Evolutionary conservation across 2,329 filamentous ascomycete genomes (phyloP).

Genomic region (Pezicula carpinea): DNA sequence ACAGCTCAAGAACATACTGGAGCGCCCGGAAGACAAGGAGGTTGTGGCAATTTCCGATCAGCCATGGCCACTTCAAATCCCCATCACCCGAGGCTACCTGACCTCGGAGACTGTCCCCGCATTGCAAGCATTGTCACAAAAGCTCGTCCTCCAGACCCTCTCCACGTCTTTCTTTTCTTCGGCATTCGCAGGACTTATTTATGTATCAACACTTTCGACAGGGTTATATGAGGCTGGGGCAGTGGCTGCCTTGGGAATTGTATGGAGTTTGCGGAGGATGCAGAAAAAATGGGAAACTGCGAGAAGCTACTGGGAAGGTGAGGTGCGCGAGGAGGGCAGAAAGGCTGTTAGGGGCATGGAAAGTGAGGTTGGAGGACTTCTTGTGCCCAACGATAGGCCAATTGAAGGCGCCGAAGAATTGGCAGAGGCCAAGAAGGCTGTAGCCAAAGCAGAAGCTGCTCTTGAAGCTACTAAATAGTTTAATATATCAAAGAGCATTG

Average conservation of each 20-base stretch:
- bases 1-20: slow-evolving; percentile 16
- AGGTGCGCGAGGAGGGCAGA: slow-evolving; percentile 62
- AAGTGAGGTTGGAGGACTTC: slow-evolving; percentile 42
- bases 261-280: slow-evolving; percentile 54
- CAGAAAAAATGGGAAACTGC: slow-evolving; percentile 60
- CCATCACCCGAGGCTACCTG: slow-evolving; percentile 63
- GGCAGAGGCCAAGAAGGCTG: slow-evolving; percentile 15
- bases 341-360: slow-evolving; percentile 57
- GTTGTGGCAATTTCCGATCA: slow-evolving; percentile 10
- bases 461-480: slow-evolving; percentile 15
- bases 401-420: slow-evolving; percentile 15
- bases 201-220: slow-evolving; percentile 49
- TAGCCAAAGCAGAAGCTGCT: slow-evolving; percentile 15
- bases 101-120: slow-evolving; percentile 63
- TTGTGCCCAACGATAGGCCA: slow-evolving; percentile 27
- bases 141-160: slow-evolving; percentile 65
- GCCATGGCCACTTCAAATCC: slow-evolving; percentile 70
- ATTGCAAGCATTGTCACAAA: slow-evolving; percentile 68
- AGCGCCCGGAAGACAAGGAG: slow-evolving; percentile 12
- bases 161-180: slow-evolving; percentile 63
- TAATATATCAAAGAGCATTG: neutral
- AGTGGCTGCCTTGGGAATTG: slow-evolving; percentile 55
- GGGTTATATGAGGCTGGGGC: slow-evolving; percentile 57
- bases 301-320: slow-evolving; percentile 57
- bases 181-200: slow-evolving; percentile 50